Conservation (phyloP, 2,329 filamentous ascomycete genomes). For the Aspergillus fumigatus region DNA sequence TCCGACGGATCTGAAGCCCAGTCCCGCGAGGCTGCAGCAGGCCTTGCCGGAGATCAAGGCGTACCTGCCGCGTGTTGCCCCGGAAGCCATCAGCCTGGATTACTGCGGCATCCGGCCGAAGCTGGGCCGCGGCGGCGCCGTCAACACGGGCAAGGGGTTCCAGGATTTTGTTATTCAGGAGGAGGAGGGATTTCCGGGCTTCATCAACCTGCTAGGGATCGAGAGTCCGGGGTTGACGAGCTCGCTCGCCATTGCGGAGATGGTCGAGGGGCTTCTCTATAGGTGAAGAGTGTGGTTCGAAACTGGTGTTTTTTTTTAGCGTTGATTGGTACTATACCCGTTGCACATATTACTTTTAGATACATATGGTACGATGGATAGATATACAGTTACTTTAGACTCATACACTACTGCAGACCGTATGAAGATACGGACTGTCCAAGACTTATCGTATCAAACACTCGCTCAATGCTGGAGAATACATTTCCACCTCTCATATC, state of each 20-base stretch:
- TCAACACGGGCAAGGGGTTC: slow-evolving; percentile 57
- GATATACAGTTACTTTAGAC: too few species aligned
- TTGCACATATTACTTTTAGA: background rate
- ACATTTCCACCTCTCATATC: too few species aligned
- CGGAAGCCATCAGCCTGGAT: slow-evolving; percentile 64
- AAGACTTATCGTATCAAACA: too few species aligned
- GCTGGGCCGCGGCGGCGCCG: slow-evolving; percentile 59
- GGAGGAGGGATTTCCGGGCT: slow-evolving; percentile 74
- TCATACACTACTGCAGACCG: background rate
- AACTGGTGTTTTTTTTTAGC: background rate
- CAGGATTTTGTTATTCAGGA: slow-evolving; percentile 76
- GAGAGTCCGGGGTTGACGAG: slow-evolving; percentile 92
- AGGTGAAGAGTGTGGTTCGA: slow-evolving; percentile 4
- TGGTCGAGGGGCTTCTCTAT: slow-evolving; percentile 59
- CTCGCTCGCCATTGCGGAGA: slow-evolving; percentile 76
- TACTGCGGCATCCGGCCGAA: slow-evolving; percentile 94
- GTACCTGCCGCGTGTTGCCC: slow-evolving; percentile 73
- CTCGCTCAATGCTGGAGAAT: too few species aligned
- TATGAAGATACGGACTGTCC: background rate
- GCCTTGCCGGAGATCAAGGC: slow-evolving; percentile 70
- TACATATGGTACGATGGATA: background rate
- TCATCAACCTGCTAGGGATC: slow-evolving; percentile 86
- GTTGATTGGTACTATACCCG: background rate
- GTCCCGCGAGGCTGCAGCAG: slow-evolving; percentile 55
- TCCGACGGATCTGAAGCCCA: slow-evolving; percentile 66